Conservation (phyloP, 768 basidiomycete species). For the Cyclocybe cylindracea region DNA sequence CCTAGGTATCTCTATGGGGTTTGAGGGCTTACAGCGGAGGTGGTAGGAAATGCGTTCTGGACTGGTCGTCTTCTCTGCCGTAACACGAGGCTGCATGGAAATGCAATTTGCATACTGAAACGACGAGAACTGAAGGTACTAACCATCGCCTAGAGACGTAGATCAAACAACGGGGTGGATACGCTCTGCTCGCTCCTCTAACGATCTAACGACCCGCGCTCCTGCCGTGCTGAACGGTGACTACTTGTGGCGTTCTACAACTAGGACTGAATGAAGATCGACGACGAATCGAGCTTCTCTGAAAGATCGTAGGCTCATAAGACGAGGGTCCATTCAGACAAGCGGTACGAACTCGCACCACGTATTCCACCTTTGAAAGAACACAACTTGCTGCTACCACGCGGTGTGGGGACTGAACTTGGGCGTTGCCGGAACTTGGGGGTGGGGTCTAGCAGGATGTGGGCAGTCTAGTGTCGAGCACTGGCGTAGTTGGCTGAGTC, state of each 20-base stretch:
- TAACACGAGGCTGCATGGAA: constrained; percentile 15
- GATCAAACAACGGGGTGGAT: neutral
- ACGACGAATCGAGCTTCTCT: no score
- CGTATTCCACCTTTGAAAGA: no score
- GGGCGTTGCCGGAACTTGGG: no score
- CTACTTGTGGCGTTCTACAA: no score
- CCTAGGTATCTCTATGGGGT: constrained; percentile 48
- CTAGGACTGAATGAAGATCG: no score
- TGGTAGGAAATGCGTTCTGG: constrained; percentile 19
- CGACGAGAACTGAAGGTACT: neutral
- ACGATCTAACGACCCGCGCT: neutral
- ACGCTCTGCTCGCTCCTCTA: neutral
- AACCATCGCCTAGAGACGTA: constrained; percentile 11
- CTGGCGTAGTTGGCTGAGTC: neutral
- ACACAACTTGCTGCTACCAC: no score
- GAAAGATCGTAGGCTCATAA: no score
- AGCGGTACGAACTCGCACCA: no score
- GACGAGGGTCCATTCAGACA: no score
- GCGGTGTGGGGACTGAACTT: no score
- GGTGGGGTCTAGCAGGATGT: no score
- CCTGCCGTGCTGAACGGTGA: neutral
- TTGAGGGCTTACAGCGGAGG: constrained; percentile 28
- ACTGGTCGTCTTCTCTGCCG: constrained; percentile 11
- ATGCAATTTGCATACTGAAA: neutral
- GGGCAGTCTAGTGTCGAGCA: no score